Evolutionary conservation across 768 basidiomycete genomes (phyloP), one percentile per base, ranked within the genome.

Genomic region (Podaxis rugospora): DNA sequence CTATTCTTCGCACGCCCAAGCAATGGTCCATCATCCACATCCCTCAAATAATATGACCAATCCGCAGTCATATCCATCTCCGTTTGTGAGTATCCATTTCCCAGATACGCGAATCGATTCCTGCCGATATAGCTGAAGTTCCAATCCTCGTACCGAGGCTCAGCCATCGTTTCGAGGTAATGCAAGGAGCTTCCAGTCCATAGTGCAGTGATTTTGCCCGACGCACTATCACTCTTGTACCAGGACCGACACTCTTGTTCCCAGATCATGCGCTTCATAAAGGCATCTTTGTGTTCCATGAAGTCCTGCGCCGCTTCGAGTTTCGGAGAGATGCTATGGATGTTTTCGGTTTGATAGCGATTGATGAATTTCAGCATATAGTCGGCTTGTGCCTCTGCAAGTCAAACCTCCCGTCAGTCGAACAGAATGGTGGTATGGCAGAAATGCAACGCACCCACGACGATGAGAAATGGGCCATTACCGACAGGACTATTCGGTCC

Each of bases 171-270:
- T 58, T 74, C 71, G 53, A 72, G 60, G 39, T 72, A 72, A 46
- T 73, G 73, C 57, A 71, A 52, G 5, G 70, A 68, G 61, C 73
- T 74, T 10, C 72, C 73, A 2, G 70, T 69, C 72, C 72, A 72
- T 9, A 73, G 54, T 1, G 71, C 72, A 3, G 63, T 69, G 23
- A 73, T 66, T 36, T 71, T 72, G 2, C 72, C 72, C 2, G 67
- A 63, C 1, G 61, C 60, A 9, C 50, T 58, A 11, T 27, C 35
- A 21, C 61, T 59, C 62, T 73, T 73, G 68, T 74, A 74, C 73
- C 73, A 73, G 1, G 71, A 72, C 1, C 64, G 63, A 46, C 73
- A 73, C 2, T 67, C 64, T 2, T 67, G 58, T 14, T 61, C 61
- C 72, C 70, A 74, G 9, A 71, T 70, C 0, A 68, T 71, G 1